phyloP scores from a whole-genome alignment of 164 flowering plant genomes.

The Chloranthus sessilifolius region DNA sequence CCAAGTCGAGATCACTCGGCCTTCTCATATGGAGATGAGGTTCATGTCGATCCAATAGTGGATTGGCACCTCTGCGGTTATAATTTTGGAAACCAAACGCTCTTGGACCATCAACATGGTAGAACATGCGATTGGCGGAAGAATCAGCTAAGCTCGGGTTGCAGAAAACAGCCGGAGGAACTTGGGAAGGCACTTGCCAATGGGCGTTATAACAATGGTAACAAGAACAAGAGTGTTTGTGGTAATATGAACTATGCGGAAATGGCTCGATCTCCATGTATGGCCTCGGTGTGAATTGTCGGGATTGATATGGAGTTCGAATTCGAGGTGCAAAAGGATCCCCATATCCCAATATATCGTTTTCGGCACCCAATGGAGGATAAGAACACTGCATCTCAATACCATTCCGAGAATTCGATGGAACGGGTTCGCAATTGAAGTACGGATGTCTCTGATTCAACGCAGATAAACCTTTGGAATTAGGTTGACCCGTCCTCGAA shows the following conservation, averaged over 20 bases:
- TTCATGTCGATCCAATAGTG: conserved; percentile 21
- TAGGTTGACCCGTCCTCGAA: conserved; percentile 29
- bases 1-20: conserved; percentile 39
- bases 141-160: conserved; percentile 28
- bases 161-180: conserved; percentile 22
- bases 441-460: conserved; percentile 26
- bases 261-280: conserved; percentile 29
- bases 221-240: conserved; percentile 61
- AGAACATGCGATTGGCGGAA: conserved; percentile 25
- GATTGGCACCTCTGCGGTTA: conserved; percentile 21
- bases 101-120: conserved; percentile 24
- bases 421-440: conserved; percentile 27
- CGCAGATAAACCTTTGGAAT: too few relatives aligned
- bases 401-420: conserved; percentile 23
- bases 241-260: conserved; percentile 31
- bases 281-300: conserved; percentile 14
- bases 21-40: conserved; percentile 31
- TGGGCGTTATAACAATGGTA: conserved; percentile 42
- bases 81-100: conserved; percentile 26
- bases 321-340: conserved; percentile 35
- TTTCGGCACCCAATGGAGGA: conserved; percentile 31
- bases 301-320: conserved; percentile 27
- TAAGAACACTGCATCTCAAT: conserved; percentile 31
- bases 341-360: conserved; percentile 35
- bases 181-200: conserved; percentile 32